phyloP scores from a whole-genome alignment of 2,329 filamentous ascomycete species.

The Allantophomopsis lycopodina region DNA sequence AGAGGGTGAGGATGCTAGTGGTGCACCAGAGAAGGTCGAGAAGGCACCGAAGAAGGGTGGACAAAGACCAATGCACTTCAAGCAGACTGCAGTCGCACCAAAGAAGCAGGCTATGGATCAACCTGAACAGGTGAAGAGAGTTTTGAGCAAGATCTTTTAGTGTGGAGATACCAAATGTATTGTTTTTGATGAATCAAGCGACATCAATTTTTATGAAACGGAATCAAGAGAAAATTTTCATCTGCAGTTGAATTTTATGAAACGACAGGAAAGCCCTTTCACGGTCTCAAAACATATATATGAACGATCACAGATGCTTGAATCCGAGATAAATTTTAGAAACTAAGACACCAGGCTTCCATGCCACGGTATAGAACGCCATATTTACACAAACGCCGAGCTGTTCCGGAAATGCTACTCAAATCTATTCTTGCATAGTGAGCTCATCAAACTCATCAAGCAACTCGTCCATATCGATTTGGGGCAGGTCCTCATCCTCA shows the following conservation, averaged over 20 bases:
- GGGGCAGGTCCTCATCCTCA: slow-evolving; percentile 51
- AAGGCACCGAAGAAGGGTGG: slow-evolving; percentile 13
- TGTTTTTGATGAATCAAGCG: not conserved
- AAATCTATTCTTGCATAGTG: slow-evolving; percentile 31
- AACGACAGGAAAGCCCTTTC: not conserved
- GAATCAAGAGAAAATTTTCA: not conserved
- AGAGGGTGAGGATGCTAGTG: slow-evolving; percentile 16
- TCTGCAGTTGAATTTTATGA: not conserved
- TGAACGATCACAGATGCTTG: no score
- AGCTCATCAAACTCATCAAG: slow-evolving; percentile 91
- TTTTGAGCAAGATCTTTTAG: slow-evolving; percentile 53
- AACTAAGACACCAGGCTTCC: no score
- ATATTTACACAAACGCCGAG: no score
- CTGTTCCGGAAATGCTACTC: no score
- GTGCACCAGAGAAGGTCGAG: slow-evolving; percentile 8
- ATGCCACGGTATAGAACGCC: no score
- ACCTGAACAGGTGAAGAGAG: slow-evolving; percentile 41
- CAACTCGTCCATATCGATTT: slow-evolving; percentile 67
- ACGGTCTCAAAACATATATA: no score
- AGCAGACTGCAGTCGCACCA: slow-evolving; percentile 46
- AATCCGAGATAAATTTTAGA: no score
- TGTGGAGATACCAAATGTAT: not conserved
- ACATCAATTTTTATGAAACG: not conserved
- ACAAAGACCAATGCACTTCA: slow-evolving; percentile 40
- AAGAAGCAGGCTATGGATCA: slow-evolving; percentile 31